Conservation (phyloP, 345 rosid species). For the Camelina neglecta region DNA sequence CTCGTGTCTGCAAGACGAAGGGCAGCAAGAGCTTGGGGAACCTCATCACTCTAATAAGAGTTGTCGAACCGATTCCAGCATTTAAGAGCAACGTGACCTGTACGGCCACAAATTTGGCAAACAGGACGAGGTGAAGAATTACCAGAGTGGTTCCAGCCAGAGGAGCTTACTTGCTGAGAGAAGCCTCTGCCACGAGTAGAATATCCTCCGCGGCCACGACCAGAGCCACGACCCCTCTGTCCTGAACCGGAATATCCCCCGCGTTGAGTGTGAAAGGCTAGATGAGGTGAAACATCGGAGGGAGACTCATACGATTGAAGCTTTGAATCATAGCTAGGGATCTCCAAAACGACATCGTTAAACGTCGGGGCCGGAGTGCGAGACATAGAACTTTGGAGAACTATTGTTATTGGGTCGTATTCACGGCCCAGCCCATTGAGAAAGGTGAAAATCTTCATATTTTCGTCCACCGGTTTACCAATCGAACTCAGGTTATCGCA, state of each 20-base stretch:
- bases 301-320: fast-evolving
- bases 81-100: neutral
- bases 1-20: neutral
- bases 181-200: too few species aligned
- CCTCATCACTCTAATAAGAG: neutral
- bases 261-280: neutral
- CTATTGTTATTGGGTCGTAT: neutral
- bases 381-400: neutral
- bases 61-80: neutral
- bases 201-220: too few species aligned
- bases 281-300: fast-evolving
- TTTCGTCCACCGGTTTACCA: too few species aligned
- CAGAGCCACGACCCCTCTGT: neutral
- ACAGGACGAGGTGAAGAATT: neutral
- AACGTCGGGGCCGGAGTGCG: neutral
- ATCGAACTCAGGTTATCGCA: too few species aligned
- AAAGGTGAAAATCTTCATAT: neutral
- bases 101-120: neutral
- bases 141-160: neutral
- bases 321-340: fast-evolving
- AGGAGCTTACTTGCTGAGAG: too few species aligned
- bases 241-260: too few species aligned
- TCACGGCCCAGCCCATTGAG: neutral
- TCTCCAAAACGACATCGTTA: neutral
- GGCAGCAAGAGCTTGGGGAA: neutral